Percentiles rank a stretch among this genome's conserved stretches.
phyloP scores from a whole-genome alignment of 495 filamentous ascomycete species.

The Polyplosphaeria fusca region DNA sequence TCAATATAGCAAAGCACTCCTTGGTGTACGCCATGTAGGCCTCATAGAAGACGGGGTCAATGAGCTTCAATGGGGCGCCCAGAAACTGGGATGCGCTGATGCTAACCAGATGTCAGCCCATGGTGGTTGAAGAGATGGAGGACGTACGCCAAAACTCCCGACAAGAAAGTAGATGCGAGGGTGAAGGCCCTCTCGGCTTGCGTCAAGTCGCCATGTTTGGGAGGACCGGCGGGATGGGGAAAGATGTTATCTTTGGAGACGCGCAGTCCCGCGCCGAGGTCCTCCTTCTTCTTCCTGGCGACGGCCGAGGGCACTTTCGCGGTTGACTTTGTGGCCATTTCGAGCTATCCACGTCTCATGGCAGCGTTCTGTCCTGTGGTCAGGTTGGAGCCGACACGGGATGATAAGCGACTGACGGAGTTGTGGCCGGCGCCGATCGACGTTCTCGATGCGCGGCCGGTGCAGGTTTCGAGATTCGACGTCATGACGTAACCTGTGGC shows the following conservation, averaged over 20 bases:
- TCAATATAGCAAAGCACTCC: slow-evolving; percentile 45
- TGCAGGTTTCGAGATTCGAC: too few relatives aligned
- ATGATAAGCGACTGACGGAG: too few relatives aligned
- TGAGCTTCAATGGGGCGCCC: slow-evolving; percentile 43
- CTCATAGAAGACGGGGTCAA: slow-evolving; percentile 43
- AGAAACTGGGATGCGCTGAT: slow-evolving; percentile 45
- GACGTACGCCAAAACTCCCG: slow-evolving; percentile 40
- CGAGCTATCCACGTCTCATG: too few relatives aligned
- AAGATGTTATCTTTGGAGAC: slow-evolving; percentile 37
- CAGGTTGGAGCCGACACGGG: too few relatives aligned
- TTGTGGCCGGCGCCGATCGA: not conserved
- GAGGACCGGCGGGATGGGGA: slow-evolving; percentile 40
- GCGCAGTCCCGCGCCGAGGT: slow-evolving; percentile 35
- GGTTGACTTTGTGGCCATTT: too few relatives aligned
- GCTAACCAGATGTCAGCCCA: slow-evolving; percentile 10
- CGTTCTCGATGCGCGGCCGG: not conserved
- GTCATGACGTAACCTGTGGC: slow-evolving; percentile 25
- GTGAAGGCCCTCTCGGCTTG: slow-evolving; percentile 44
- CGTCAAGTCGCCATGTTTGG: slow-evolving; percentile 39
- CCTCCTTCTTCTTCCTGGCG: slow-evolving; percentile 20
- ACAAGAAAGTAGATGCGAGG: slow-evolving; percentile 43
- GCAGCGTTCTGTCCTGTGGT: not conserved
- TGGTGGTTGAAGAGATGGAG: too few relatives aligned
- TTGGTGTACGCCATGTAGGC: slow-evolving; percentile 47
- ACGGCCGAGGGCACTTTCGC: slow-evolving; percentile 15